phyloP scores from a whole-genome alignment of 1,284 basidiomycete genomes.

The Pterulicium gracile region DNA sequence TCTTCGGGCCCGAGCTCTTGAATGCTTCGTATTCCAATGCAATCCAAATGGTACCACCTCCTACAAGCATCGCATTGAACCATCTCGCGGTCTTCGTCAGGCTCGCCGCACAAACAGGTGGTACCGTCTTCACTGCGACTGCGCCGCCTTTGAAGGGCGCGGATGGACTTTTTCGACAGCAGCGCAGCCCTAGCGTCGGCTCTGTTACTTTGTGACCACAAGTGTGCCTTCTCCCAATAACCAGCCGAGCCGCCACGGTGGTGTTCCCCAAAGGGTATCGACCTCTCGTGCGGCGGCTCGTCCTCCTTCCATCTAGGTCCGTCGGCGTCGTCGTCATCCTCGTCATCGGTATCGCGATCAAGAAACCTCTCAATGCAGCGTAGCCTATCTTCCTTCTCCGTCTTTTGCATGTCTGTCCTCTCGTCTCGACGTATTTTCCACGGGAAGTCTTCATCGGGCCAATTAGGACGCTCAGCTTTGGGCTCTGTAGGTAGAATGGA shows the following conservation, averaged over 20 bases:
- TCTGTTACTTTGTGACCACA: conserved; percentile 44
- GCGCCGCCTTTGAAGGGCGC: conserved; percentile 33
- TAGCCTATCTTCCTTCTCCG: conserved; percentile 46
- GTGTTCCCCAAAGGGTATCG: conserved; percentile 10
- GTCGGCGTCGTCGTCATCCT: conserved; percentile 31
- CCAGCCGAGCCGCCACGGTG: too few species aligned
- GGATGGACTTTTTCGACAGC: conserved; percentile 54
- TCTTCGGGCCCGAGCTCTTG: conserved; percentile 61
- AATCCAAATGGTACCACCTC: conserved; percentile 68
- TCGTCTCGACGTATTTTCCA: conserved; percentile 55
- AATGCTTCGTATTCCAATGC: conserved; percentile 54
- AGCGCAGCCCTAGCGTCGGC: conserved; percentile 64
- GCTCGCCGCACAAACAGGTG: conserved; percentile 55
- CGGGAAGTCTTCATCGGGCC: conserved; percentile 67
- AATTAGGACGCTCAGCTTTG: conserved; percentile 37
- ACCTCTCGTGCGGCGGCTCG: conserved; percentile 14
- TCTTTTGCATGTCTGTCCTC: conserved; percentile 34
- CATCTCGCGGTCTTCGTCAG: conserved; percentile 53
- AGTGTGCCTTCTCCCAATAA: too few species aligned
- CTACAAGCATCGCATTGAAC: conserved; percentile 71
- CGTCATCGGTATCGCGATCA: conserved; percentile 48
- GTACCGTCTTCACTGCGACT: conserved; percentile 33
- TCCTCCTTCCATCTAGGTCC: conserved; percentile 24
- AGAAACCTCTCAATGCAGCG: conserved; percentile 47
- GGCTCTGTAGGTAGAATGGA: conserved; percentile 10